These are phyloP conservation scores for Tulasnella sp. DNA, from an alignment of 768 basidiomycete species.

Conservation along the genomic window DNA sequence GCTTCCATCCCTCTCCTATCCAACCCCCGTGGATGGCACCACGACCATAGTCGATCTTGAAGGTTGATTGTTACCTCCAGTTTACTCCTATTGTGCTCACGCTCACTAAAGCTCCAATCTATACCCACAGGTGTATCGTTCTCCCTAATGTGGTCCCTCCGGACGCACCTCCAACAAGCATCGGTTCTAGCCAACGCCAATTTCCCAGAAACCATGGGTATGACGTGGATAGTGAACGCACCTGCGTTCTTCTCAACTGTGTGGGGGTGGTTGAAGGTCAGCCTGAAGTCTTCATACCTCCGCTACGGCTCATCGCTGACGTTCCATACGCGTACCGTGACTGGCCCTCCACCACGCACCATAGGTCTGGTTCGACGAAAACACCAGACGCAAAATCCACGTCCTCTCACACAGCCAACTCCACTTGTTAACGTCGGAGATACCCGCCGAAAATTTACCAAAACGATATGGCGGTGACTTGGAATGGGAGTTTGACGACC, in stretches of 20 bases:
- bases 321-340: no score
- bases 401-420: constrained; percentile 50
- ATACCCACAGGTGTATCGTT: constrained; percentile 59
- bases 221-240: constrained; percentile 65
- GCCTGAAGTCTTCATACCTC: not conserved
- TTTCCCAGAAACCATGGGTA: constrained; percentile 61
- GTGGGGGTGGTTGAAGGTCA: constrained; percentile 82
- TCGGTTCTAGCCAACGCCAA: constrained; percentile 76
- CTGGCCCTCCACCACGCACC: no score
- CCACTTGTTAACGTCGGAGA: constrained; percentile 53
- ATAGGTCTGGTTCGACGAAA: constrained; percentile 63
- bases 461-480: constrained; percentile 73
- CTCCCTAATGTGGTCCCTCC: constrained; percentile 67
- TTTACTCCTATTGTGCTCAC: no score
- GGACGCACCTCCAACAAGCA: constrained; percentile 74
- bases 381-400: constrained; percentile 75
- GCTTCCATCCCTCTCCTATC: constrained; percentile 2
- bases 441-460: constrained; percentile 59
- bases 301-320: no score
- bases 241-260: constrained; percentile 82
- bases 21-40: constrained; percentile 26
- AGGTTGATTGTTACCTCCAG: no score
- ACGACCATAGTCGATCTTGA: constrained; percentile 42
- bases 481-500: constrained; percentile 69
- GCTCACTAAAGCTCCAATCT: no score